Base-by-base conservation (phyloP, 352 stramenopile species). In the Pythium diclinum region DNA sequence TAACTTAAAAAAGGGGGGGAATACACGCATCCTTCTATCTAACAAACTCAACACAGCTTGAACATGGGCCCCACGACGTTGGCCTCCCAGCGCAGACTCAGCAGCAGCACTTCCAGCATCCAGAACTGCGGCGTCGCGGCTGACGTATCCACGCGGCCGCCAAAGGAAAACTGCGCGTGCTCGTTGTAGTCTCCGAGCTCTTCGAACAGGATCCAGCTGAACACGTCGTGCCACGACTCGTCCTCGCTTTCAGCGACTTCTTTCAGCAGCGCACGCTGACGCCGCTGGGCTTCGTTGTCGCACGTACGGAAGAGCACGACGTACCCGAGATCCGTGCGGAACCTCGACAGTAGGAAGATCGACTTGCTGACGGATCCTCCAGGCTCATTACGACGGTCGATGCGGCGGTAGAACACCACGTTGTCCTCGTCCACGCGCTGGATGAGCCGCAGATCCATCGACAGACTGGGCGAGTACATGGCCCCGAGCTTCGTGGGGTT, bases 41-140 rank as follows among this genome's bases (percentile, higher is more conserved):
- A 38, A n/a, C 25, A 6, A 11, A 57, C n/a, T 63, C 34, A 60
- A 47, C 11, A 33, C 21, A 77, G 42, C 46, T 63, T 40, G 46
- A 87, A 78, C 19, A 76, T 66, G 14, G 78, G 73, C 5, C 76
- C 76, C 16, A 85, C 59, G 36, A 88, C 70, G 47, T 75, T 79
- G 19, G 63, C 65, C 58, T 91, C 79, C 76, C 77, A 91, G 3
- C 75, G 78, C 53, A 88, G 65, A 11, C 76, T 75, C 14, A 91
- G 81, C 32, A 87, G 65, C 56, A 88, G 65, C 30, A 87, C 77
- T 52, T 89, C 78, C 25, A 89, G 71, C 75, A 89, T 85, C 78
- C 82, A 91, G 36, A 81, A 64, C 28, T 77, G 70, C 19, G 74
- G 76, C 21, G 68, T 75, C 13, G 74, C 74, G 8, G 77, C 76